These are phyloP conservation scores for Smithsoniella earleae DNA, from an alignment of 163 green algal genomes.

Conservation along the genomic window DNA sequence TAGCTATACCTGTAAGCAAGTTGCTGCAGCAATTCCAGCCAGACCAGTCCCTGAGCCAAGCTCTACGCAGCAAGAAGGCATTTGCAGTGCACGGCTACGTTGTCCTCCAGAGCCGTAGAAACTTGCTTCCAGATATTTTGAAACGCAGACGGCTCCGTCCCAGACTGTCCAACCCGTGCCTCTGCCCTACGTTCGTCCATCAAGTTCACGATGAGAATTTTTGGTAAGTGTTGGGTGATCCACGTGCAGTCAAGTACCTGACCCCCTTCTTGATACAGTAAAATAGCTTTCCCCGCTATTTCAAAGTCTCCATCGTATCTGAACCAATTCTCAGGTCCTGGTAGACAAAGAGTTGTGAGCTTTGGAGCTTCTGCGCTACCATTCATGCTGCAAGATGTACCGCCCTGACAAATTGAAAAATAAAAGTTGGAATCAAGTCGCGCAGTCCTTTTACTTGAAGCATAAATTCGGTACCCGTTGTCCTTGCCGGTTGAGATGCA, in stretches of 20 bases:
- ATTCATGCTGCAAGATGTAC: too few species aligned
- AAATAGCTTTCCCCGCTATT: not conserved
- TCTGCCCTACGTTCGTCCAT: conserved; percentile 12
- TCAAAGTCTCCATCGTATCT: conserved; percentile 15
- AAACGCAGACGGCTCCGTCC: conserved; percentile 1
- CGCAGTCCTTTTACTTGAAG: too few species aligned
- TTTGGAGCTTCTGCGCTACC: too few species aligned
- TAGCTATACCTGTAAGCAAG: not conserved
- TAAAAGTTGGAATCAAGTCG: too few species aligned
- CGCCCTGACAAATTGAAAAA: too few species aligned
- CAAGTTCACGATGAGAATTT: too few species aligned
- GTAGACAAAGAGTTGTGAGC: not conserved
- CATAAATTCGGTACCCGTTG: too few species aligned
- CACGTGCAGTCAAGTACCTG: too few species aligned
- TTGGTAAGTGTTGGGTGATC: too few species aligned
- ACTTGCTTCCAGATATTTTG: conserved; percentile 8
- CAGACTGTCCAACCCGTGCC: conserved; percentile 20
- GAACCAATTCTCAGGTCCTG: conserved; percentile 7
- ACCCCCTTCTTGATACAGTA: conserved; percentile 6
- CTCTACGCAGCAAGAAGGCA: not conserved
- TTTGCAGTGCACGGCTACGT: not conserved
- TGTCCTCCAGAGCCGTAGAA: too few species aligned
- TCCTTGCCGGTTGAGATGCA: too few species aligned
- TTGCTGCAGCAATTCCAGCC: not conserved
- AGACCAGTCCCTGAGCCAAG: conserved; percentile 22